Evolutionary conservation across 129 eudicot genomes (phyloP).

Genomic region (Apium graveolens): DNA sequence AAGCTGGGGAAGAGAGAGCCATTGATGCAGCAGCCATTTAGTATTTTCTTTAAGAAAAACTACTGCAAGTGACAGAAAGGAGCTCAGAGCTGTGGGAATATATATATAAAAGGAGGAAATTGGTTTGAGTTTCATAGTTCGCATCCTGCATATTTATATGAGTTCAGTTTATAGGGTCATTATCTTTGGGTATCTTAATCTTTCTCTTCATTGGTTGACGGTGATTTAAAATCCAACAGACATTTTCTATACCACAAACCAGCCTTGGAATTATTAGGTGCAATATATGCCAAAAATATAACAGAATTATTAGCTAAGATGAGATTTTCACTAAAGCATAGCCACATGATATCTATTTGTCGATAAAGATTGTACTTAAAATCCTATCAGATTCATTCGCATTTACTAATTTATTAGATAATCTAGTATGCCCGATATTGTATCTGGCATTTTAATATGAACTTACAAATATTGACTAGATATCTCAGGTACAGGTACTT

Average conservation of each 20-base stretch:
- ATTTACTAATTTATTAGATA: neutral
- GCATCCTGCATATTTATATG: neutral
- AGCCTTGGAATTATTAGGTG: conserved; percentile 1
- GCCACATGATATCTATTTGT: neutral
- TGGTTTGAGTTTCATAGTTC: neutral
- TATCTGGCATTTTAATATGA: too few relatives aligned
- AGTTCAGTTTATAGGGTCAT: conserved; percentile 13
- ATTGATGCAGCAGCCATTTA: conserved; percentile 41
- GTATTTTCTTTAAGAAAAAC: neutral
- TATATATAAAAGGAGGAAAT: neutral
- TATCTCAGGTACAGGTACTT: neutral
- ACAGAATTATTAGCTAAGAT: neutral
- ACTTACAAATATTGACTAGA: too few relatives aligned
- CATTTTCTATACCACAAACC: too few relatives aligned
- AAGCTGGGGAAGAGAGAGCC: conserved; percentile 43
- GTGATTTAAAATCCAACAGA: conserved; percentile 12
- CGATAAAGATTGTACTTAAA: neutral
- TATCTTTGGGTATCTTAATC: conserved; percentile 30
- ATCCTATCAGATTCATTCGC: too few relatives aligned
- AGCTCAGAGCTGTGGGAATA: neutral
- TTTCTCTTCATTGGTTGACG: conserved; percentile 29
- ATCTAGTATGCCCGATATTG: neutral
- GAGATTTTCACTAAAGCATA: neutral
- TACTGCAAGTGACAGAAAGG: neutral
- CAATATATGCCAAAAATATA: neutral